Conservation (phyloP, 331 rosid genomes). For the Spiraea crenata region DNA sequence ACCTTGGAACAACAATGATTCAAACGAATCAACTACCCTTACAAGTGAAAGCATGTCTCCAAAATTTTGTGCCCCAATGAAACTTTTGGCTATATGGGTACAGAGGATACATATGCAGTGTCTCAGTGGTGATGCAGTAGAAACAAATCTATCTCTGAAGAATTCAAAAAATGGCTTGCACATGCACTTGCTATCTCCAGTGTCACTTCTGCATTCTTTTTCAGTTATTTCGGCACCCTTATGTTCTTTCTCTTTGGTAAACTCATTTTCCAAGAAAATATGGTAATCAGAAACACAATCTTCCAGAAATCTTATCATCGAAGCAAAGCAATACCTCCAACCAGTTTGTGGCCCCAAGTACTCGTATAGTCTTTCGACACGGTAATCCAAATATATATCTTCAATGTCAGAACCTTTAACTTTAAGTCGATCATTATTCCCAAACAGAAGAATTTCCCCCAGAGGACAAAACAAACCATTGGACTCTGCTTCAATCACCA, state of each 20-base stretch:
- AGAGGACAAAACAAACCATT: constrained; percentile 20
- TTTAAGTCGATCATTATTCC: constrained; percentile 45
- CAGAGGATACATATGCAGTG: constrained; percentile 35
- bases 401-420: constrained; percentile 26
- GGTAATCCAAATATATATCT: constrained; percentile 31
- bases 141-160: constrained; percentile 40
- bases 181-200: constrained; percentile 14
- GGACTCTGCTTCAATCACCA: constrained; percentile 19
- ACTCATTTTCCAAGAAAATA: constrained; percentile 43
- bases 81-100: constrained; percentile 51
- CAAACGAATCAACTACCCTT: constrained; percentile 34
- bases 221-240: neutral
- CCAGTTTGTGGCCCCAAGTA: constrained; percentile 51
- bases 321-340: constrained; percentile 52
- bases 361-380: constrained; percentile 31
- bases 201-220: constrained; percentile 8
- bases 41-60: constrained; percentile 30
- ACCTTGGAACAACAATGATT: constrained; percentile 33
- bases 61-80: constrained; percentile 31
- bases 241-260: constrained; percentile 28
- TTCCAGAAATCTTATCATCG: constrained; percentile 56
- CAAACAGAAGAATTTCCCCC: constrained; percentile 59
- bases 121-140: constrained; percentile 30
- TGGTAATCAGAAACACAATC: constrained; percentile 54
- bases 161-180: constrained; percentile 54